Evolutionary conservation across 192 early-diverging fungal species (phyloP).

Genomic region (Coemansia sp.): DNA sequence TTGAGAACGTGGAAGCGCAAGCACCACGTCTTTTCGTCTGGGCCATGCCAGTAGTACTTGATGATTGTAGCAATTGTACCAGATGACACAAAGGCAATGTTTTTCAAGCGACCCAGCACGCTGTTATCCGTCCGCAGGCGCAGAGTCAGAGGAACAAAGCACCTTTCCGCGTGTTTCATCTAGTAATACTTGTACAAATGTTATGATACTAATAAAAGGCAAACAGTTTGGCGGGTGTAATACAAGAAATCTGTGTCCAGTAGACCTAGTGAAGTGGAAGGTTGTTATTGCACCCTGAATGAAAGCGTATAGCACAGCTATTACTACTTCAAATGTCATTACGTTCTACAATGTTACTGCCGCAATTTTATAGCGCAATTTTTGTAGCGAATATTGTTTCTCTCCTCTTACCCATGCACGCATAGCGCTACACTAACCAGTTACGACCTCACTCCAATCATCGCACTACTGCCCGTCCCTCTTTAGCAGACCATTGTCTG

Average conservation of each 20-base stretch:
- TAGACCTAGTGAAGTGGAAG: background rate
- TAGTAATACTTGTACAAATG: too few species aligned
- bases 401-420: too few species aligned
- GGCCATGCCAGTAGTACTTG: constrained; percentile 46
- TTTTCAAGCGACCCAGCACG: constrained; percentile 28
- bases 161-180: background rate
- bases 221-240: background rate
- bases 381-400: too few species aligned
- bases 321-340: background rate
- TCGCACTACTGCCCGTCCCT: too few species aligned
- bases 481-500: too few species aligned
- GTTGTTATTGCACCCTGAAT: background rate
- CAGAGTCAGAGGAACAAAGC: constrained; percentile 23
- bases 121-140: constrained; percentile 36
- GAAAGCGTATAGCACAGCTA: background rate
- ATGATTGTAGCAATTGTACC: constrained; percentile 14
- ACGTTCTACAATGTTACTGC: background rate
- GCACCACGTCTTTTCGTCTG: constrained; percentile 22
- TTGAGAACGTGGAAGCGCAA: constrained; percentile 45
- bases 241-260: background rate
- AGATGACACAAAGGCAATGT: constrained; percentile 33
- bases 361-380: background rate
- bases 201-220: too few species aligned
- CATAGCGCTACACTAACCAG: too few species aligned
- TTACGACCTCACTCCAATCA: too few species aligned